phyloP scores from a whole-genome alignment of 148 eudicot genomes.

The Vaccinium corymbosum region DNA sequence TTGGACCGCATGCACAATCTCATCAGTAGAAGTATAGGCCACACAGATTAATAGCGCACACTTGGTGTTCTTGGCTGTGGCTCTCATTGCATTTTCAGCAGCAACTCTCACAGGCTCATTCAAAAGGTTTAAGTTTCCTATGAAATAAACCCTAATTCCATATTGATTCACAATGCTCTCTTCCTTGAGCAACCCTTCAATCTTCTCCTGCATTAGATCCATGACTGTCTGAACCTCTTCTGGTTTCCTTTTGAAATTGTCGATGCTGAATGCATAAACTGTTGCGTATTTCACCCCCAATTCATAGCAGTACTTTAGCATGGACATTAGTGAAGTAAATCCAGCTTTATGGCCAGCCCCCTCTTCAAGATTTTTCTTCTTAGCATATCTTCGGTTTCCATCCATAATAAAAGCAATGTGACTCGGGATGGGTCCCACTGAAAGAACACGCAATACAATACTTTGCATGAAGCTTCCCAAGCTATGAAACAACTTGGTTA shows the following conservation, averaged over 20 bases:
- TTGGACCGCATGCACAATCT: slow-evolving; percentile 26
- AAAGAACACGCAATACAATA: slow-evolving; percentile 20
- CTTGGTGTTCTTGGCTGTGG: slow-evolving; percentile 23
- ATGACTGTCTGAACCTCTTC: slow-evolving; percentile 35
- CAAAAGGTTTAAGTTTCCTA: slow-evolving; percentile 28
- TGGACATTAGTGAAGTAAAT: slow-evolving; percentile 26
- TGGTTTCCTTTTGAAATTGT: slow-evolving; percentile 37
- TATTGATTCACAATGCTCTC: slow-evolving; percentile 31
- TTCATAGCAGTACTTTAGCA: slow-evolving; percentile 40
- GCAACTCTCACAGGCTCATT: slow-evolving; percentile 23
- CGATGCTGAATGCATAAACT: slow-evolving; percentile 38
- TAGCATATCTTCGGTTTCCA: slow-evolving; percentile 46
- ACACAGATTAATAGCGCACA: slow-evolving; percentile 17
- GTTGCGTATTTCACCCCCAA: slow-evolving; percentile 35
- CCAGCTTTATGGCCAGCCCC: slow-evolving; percentile 34
- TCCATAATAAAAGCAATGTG: slow-evolving; percentile 52
- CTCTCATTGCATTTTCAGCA: slow-evolving; percentile 24
- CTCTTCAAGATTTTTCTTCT: slow-evolving; percentile 31
- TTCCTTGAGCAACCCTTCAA: slow-evolving; percentile 38
- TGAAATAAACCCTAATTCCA: slow-evolving; percentile 32
- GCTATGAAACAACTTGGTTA: slow-evolving; percentile 1
- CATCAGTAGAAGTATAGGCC: slow-evolving; percentile 27
- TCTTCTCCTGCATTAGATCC: slow-evolving; percentile 40
- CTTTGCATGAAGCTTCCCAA: slow-evolving; percentile 12
- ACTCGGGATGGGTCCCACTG: slow-evolving; percentile 36